These are phyloP conservation scores for Mucor lusitanicus DNA, from an alignment of 371 early-diverging fungal species.

Conservation along the genomic window DNA sequence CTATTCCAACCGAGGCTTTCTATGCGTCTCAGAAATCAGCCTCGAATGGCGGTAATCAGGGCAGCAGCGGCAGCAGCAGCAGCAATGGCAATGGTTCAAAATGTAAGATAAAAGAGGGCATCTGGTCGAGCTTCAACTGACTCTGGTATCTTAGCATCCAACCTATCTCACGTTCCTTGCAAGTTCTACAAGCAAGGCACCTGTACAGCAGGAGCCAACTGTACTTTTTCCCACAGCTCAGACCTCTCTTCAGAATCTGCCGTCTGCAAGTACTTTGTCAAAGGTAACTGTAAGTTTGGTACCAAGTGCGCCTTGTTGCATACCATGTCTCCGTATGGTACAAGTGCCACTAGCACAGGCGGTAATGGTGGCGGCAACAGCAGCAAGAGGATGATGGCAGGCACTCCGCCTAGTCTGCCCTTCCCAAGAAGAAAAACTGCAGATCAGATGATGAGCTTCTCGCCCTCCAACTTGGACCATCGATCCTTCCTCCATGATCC, in stretches of 20 bases:
- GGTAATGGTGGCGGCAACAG: background rate
- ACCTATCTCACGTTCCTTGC: slow-evolving; percentile 74
- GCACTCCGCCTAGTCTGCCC: background rate
- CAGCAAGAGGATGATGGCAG: slow-evolving; percentile 1
- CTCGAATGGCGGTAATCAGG: background rate
- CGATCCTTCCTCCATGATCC: slow-evolving; percentile 20
- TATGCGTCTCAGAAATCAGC: slow-evolving; percentile 15
- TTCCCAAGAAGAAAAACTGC: slow-evolving; percentile 15
- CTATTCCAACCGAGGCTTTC: slow-evolving; percentile 15
- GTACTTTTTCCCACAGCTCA: slow-evolving; percentile 75
- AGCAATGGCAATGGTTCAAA: slow-evolving; percentile 7
- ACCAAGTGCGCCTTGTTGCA: slow-evolving; percentile 76
- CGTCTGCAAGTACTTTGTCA: slow-evolving; percentile 77
- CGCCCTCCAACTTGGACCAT: slow-evolving; percentile 9
- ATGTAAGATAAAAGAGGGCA: background rate
- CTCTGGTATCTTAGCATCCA: slow-evolving; percentile 22
- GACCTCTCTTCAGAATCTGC: slow-evolving; percentile 59
- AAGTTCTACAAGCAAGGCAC: slow-evolving; percentile 79
- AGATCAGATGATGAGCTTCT: slow-evolving; percentile 10
- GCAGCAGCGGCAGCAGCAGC: slow-evolving; percentile 1
- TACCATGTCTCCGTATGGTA: slow-evolving; percentile 29
- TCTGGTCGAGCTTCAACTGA: background rate
- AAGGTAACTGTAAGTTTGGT: slow-evolving; percentile 84
- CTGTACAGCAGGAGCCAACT: slow-evolving; percentile 78
- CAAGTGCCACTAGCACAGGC: background rate